These are phyloP conservation scores for Achaetomiella virescens DNA, from an alignment of 495 filamentous ascomycete genomes.

Conservation along the genomic window DNA sequence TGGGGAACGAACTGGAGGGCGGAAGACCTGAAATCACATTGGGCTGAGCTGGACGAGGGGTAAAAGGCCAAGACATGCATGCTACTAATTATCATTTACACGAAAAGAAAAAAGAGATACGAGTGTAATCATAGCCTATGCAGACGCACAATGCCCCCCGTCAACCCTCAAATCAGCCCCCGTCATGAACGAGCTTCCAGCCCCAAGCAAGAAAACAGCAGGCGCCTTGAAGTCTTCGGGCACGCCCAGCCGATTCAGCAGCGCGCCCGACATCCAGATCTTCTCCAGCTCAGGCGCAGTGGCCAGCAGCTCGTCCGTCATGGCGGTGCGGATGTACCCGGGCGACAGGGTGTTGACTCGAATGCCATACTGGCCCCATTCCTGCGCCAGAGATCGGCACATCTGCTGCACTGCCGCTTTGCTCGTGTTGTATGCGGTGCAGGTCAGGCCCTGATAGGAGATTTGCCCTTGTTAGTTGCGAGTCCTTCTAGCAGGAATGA, in stretches of 20 bases:
- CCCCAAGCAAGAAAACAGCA: not conserved
- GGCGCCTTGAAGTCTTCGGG: conserved; percentile 1
- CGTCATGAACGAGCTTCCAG: conserved; percentile 2
- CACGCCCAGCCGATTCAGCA: not conserved
- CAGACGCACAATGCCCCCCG: not conserved
- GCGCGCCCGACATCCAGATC: not conserved
- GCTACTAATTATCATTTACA: no score
- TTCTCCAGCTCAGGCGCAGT: conserved; percentile 1
- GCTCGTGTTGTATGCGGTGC: conserved; percentile 2
- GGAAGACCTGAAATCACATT: not conserved
- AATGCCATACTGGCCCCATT: not conserved
- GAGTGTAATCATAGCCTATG: not conserved
- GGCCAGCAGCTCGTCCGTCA: not conserved
- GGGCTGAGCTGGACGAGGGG: not conserved
- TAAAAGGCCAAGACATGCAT: no score
- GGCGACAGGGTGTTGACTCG: not conserved
- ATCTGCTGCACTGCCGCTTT: conserved; percentile 2
- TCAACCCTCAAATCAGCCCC: not conserved
- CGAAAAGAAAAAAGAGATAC: not conserved
- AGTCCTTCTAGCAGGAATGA: not conserved
- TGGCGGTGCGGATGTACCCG: conserved; percentile 1
- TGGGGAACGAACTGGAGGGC: conserved; percentile 1
- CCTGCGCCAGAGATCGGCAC: not conserved
- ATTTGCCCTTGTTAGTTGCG: not conserved
- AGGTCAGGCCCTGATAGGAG: conserved; percentile 1